Evolutionary conservation across 176 grass and related monocot species (phyloP).

Genomic region (Cenchrus americanus): DNA sequence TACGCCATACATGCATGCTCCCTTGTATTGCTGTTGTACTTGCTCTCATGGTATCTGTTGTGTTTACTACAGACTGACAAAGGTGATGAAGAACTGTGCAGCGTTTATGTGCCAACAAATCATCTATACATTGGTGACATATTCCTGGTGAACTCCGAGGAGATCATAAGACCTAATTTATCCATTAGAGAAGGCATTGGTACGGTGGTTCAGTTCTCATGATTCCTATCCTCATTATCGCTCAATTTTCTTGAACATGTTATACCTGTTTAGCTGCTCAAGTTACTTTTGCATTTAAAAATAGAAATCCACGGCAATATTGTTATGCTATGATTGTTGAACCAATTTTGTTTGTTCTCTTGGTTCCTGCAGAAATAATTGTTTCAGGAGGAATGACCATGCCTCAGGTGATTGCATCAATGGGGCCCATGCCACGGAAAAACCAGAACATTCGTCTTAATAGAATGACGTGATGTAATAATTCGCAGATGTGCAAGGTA

Average conservation of each 20-base stretch:
- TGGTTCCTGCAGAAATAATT: conserved; percentile 78
- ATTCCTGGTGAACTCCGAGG: conserved; percentile 91
- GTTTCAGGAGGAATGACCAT: conserved; percentile 99
- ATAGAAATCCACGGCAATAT: neutral
- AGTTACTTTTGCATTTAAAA: neutral
- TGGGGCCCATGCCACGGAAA: conserved; percentile 72
- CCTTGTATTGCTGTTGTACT: neutral
- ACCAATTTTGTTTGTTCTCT: conserved; percentile 33
- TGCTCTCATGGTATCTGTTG: conserved; percentile 17
- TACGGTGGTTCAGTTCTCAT: conserved; percentile 12
- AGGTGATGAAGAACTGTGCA: conserved; percentile 96
- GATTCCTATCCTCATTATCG: neutral
- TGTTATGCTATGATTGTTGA: neutral
- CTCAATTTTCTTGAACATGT: neutral
- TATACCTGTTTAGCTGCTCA: neutral
- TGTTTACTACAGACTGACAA: conserved; percentile 71
- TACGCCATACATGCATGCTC: neutral
- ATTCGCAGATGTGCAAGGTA: neutral
- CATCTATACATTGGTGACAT: conserved; percentile 99
- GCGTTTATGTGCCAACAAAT: conserved; percentile 98
- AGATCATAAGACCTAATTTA: conserved; percentile 94
- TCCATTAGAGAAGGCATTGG: conserved; percentile 98
- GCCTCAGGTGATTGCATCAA: conserved; percentile 86
- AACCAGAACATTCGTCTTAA: conserved; percentile 81
- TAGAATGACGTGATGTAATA: conserved; percentile 61